Conservation (phyloP, 345 rosid genomes). For the Eutrema yunnanense region DNA sequence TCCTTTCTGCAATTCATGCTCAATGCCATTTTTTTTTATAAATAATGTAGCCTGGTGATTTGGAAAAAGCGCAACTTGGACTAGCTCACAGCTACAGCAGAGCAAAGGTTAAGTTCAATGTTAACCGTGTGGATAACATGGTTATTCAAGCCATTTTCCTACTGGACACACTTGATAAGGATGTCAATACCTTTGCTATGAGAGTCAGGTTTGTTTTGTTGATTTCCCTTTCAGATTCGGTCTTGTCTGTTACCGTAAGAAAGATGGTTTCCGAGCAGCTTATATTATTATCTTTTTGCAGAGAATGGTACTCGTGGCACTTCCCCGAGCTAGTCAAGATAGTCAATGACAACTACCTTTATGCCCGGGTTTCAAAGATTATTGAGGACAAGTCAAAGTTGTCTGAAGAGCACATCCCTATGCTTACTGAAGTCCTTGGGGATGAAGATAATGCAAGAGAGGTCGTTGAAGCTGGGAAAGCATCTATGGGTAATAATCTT, state of each 20-base stretch:
- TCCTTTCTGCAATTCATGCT: neutral
- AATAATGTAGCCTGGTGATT: slow-evolving; percentile 63
- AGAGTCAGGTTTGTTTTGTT: slow-evolving; percentile 71
- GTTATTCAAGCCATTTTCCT: slow-evolving; percentile 93
- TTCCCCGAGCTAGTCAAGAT: slow-evolving; percentile 93
- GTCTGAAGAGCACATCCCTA: slow-evolving; percentile 52
- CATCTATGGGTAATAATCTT: slow-evolving; percentile 75
- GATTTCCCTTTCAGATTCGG: neutral
- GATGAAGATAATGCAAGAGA: slow-evolving; percentile 95
- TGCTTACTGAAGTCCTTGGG: slow-evolving; percentile 64
- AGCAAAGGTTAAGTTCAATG: slow-evolving; percentile 96
- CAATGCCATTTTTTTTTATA: neutral
- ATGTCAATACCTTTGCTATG: slow-evolving; percentile 81
- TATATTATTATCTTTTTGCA: slow-evolving; percentile 26
- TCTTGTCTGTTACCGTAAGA: neutral
- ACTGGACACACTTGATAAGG: slow-evolving; percentile 86
- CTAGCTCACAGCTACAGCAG: slow-evolving; percentile 93
- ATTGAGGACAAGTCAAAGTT: slow-evolving; percentile 71
- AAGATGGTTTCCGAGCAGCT: neutral
- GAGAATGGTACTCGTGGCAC: slow-evolving; percentile 99
- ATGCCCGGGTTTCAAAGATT: slow-evolving; percentile 61
- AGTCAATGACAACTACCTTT: slow-evolving; percentile 87
- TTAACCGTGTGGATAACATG: slow-evolving; percentile 88
- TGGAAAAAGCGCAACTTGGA: slow-evolving; percentile 94
- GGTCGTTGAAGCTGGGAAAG: slow-evolving; percentile 88